Conservation (phyloP, 2,329 filamentous ascomycete species). For the Aotearoamyces nothofagi region DNA sequence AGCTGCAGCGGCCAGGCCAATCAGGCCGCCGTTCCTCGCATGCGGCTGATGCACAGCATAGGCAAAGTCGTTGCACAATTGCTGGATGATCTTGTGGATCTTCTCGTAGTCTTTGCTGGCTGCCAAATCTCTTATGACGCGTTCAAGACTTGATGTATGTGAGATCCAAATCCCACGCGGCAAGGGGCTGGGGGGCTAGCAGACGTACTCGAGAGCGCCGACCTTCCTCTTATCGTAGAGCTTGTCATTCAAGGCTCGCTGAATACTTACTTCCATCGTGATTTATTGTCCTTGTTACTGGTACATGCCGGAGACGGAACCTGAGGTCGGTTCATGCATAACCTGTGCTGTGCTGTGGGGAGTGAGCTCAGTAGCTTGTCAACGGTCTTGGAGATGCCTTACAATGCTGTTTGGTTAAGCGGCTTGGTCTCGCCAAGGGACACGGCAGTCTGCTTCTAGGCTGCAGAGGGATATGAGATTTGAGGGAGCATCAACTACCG, state of each 20-base stretch:
- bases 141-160: constrained; percentile 53
- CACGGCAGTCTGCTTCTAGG: no score
- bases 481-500: no score
- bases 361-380: no score
- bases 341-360: no score
- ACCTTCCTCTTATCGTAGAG: constrained; percentile 97
- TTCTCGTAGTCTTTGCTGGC: constrained; percentile 61
- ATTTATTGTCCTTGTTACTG: no score
- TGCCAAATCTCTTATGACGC: constrained; percentile 73
- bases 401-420: no score
- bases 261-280: constrained; percentile 89
- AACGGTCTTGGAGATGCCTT: no score
- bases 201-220: constrained; percentile 77
- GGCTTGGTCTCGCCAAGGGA: no score
- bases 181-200: neutral
- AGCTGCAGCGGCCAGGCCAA: constrained; percentile 85
- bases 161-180: neutral
- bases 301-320: no score
- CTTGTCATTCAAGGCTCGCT: constrained; percentile 90
- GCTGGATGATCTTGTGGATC: constrained; percentile 80
- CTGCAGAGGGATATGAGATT: no score
- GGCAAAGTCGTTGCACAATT: constrained; percentile 94
- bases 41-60: constrained; percentile 96
- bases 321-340: no score
- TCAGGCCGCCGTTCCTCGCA: constrained; percentile 88